A percentile compares a stretch with the other conserved stretches of the same genome.
Evolutionary conservation across 1,284 basidiomycete species (phyloP).

Genomic region (Anthracocystis setariae): DNA sequence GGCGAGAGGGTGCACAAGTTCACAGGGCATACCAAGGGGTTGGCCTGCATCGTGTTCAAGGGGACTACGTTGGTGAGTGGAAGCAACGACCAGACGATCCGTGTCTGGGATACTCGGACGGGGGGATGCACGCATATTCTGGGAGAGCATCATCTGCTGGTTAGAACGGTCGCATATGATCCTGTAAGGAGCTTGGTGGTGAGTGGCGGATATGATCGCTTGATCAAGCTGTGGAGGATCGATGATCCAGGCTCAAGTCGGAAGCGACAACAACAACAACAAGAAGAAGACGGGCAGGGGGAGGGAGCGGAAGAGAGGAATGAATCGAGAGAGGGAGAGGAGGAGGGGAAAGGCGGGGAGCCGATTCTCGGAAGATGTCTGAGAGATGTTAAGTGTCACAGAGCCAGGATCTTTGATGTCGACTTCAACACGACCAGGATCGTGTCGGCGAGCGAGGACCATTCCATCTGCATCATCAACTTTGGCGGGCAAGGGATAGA

Average conservation of each 20-base stretch:
- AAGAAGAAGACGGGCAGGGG: not conserved
- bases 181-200: constrained; percentile 30
- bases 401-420: constrained; percentile 50
- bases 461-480: constrained; percentile 45
- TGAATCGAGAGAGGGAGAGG: not conserved
- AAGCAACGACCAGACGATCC: constrained; percentile 55
- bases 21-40: constrained; percentile 43
- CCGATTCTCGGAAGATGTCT: constrained; percentile 14
- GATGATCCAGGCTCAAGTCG: not conserved
- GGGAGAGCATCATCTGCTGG: constrained; percentile 45
- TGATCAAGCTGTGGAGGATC: constrained; percentile 48
- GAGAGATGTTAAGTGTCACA: constrained; percentile 27
- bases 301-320: not conserved
- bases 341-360: not conserved
- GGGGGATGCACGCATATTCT: constrained; percentile 42
- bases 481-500: constrained; percentile 47
- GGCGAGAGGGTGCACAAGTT: constrained; percentile 44
- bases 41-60: constrained; percentile 52
- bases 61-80: constrained; percentile 49
- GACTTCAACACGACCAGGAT: constrained; percentile 51
- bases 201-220: constrained; percentile 54
- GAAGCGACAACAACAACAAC: constrained; percentile 1
- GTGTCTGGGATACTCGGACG: constrained; percentile 50
- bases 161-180: constrained; percentile 49
- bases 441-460: constrained; percentile 53